Percentiles rank a stretch among this genome's conserved stretches.
phyloP scores from a whole-genome alignment of 352 stramenopile species.

The Globisporangium radiosum region DNA sequence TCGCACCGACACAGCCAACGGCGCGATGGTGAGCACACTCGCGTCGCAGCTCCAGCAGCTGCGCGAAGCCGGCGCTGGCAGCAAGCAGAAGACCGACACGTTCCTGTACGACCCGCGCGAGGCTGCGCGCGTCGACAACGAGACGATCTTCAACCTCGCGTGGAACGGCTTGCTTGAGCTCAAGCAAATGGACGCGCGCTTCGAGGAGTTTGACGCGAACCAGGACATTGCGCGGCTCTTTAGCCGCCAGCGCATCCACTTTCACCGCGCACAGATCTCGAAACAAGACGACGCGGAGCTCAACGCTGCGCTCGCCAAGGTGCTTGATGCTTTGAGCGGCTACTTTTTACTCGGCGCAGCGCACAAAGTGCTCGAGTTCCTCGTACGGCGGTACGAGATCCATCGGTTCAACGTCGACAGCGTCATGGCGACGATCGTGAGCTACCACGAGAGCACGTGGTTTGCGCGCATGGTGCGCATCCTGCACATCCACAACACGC shows the following conservation, averaged over 20 bases:
- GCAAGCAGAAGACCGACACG: conserved; percentile 74
- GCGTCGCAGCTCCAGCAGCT: conserved; percentile 78
- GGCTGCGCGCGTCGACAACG: conserved; percentile 72
- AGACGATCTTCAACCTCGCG: conserved; percentile 81
- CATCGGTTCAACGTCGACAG: conserved; percentile 84
- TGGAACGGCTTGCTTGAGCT: conserved; percentile 79
- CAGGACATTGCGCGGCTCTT: conserved; percentile 52
- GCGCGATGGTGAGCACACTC: conserved; percentile 19
- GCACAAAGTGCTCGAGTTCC: conserved; percentile 87
- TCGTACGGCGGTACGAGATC: conserved; percentile 85
- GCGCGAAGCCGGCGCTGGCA: conserved; percentile 65
- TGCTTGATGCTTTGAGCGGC: conserved; percentile 77
- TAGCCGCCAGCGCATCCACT: conserved; percentile 67
- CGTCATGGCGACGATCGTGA: conserved; percentile 75
- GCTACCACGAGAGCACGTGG: conserved; percentile 82
- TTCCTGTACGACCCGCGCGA: conserved; percentile 84
- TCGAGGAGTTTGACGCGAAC: conserved; percentile 61
- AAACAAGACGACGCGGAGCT: conserved; percentile 61
- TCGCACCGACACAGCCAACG: background rate
- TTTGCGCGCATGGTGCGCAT: conserved; percentile 84
- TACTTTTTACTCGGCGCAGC: conserved; percentile 74
- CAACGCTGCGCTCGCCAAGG: conserved; percentile 48
- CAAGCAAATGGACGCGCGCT: conserved; percentile 64
- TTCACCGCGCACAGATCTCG: conserved; percentile 63
- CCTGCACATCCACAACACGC: conserved; percentile 69